phyloP scores from a whole-genome alignment of 805 yeast genomes.

The Teunomyces funiuensis region DNA sequence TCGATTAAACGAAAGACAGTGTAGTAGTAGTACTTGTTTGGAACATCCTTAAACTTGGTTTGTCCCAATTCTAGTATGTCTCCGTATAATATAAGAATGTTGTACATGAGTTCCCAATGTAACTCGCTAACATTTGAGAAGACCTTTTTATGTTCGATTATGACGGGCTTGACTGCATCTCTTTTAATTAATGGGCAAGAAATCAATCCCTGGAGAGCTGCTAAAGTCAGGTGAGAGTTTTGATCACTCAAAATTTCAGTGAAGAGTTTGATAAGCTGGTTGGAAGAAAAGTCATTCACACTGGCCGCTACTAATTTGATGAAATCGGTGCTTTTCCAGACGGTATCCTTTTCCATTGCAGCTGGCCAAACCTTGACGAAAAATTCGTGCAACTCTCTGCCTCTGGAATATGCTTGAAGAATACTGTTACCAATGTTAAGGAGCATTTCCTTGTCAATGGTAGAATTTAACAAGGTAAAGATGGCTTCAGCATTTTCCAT shows the following conservation, averaged over 20 bases:
- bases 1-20: conserved; percentile 53
- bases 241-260: conserved; percentile 4
- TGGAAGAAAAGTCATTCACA: conserved; percentile 46
- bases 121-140: conserved; percentile 17
- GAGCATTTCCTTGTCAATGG: conserved; percentile 4
- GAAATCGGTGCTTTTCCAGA: conserved; percentile 31
- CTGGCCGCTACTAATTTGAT: conserved; percentile 38
- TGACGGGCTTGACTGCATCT: conserved; percentile 11
- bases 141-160: conserved; percentile 11
- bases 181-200: conserved; percentile 22
- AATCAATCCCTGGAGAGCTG: conserved; percentile 43
- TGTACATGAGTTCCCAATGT: conserved; percentile 48
- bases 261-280: conserved; percentile 34
- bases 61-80: conserved; percentile 13
- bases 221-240: conserved; percentile 9
- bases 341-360: conserved; percentile 16
- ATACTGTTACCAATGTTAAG: conserved; percentile 27
- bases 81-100: conserved; percentile 49
- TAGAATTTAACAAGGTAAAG: conserved; percentile 16
- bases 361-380: conserved; percentile 44
- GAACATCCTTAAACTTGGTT: conserved; percentile 3
- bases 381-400: conserved; percentile 57
- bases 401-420: conserved; percentile 49
- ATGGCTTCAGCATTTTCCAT: conserved; percentile 40
- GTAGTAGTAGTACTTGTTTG: conserved; percentile 26